Evolutionary conservation across 495 filamentous ascomycete species (phyloP).

Genomic region (Chaetomium tenue): DNA sequence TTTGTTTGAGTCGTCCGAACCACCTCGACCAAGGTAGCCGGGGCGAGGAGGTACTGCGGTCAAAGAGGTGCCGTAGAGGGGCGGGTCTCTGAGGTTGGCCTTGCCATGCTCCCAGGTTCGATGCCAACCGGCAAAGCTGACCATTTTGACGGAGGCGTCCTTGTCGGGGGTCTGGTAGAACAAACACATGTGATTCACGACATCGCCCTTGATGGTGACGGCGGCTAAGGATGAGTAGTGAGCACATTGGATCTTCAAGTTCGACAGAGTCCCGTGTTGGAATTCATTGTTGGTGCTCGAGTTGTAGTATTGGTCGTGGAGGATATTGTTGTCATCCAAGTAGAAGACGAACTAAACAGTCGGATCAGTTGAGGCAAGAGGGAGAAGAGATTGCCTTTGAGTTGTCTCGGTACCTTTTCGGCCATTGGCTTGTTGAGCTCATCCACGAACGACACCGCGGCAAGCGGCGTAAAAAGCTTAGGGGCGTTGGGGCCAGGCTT

Average conservation of each 20-base stretch:
- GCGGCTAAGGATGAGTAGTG: slow-evolving; percentile 5
- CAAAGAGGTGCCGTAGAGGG: slow-evolving; percentile 3
- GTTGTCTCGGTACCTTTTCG: slow-evolving; percentile 5
- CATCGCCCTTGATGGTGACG: slow-evolving; percentile 4
- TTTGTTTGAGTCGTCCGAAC: neutral
- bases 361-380: neutral
- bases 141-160: slow-evolving; percentile 11
- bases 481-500: slow-evolving; percentile 9
- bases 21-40: neutral
- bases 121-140: slow-evolving; percentile 10
- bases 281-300: slow-evolving; percentile 8
- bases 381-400: neutral
- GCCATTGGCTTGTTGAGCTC: slow-evolving; percentile 2
- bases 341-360: slow-evolving; percentile 11
- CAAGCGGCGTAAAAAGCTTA: slow-evolving; percentile 7
- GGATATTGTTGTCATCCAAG: slow-evolving; percentile 6
- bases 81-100: slow-evolving; percentile 7
- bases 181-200: slow-evolving; percentile 11
- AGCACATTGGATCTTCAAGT: slow-evolving; percentile 7
- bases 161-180: slow-evolving; percentile 10
- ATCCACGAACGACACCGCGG: neutral
- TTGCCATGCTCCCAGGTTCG: neutral
- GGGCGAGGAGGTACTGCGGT: slow-evolving; percentile 1
- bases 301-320: slow-evolving; percentile 10
- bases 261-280: slow-evolving; percentile 2